Percentiles rank a stretch among this genome's conserved stretches.
phyloP scores from a whole-genome alignment of 768 basidiomycete species.

The Termitomyces sp. region DNA sequence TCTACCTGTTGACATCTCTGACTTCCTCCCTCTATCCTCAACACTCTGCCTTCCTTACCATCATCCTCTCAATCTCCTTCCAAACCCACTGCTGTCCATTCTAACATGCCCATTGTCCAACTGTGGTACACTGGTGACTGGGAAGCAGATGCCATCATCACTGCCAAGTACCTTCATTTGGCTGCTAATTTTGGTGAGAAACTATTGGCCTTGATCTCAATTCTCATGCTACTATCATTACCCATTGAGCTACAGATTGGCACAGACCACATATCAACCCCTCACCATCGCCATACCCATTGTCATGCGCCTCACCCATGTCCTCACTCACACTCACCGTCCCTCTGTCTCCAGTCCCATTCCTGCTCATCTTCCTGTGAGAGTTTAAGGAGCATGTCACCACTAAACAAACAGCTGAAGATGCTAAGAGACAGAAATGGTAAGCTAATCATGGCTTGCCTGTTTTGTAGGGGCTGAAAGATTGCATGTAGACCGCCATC shows the following conservation, averaged over 20 bases:
- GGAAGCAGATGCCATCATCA: too few species aligned
- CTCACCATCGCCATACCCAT: background rate
- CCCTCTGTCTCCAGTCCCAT: background rate
- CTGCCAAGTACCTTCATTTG: background rate
- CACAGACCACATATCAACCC: background rate
- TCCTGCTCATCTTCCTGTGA: constrained; percentile 3
- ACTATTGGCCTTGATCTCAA: background rate
- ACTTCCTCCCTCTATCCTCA: too few species aligned
- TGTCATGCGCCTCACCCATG: constrained; percentile 1
- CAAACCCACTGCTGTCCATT: background rate
- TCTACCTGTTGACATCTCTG: too few species aligned
- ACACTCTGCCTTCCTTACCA: background rate
- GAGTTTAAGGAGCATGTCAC: background rate
- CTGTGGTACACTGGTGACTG: constrained; percentile 15
- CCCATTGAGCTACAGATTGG: background rate
- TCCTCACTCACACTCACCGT: constrained; percentile 3
- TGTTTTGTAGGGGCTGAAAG: constrained; percentile 52
- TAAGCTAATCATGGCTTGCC: constrained; percentile 44
- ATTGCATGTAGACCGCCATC: constrained; percentile 49
- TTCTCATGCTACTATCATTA: background rate
- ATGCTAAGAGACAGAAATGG: constrained; percentile 3
- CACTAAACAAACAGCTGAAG: constrained; percentile 4
- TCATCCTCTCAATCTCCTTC: background rate
- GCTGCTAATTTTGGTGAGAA: background rate
- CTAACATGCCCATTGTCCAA: background rate